A percentile compares a stretch with the other conserved stretches of the same genome.
These are phyloP conservation scores for Otatea glauca DNA, from an alignment of 176 grass and related monocot species.

Conservation along the genomic window DNA sequence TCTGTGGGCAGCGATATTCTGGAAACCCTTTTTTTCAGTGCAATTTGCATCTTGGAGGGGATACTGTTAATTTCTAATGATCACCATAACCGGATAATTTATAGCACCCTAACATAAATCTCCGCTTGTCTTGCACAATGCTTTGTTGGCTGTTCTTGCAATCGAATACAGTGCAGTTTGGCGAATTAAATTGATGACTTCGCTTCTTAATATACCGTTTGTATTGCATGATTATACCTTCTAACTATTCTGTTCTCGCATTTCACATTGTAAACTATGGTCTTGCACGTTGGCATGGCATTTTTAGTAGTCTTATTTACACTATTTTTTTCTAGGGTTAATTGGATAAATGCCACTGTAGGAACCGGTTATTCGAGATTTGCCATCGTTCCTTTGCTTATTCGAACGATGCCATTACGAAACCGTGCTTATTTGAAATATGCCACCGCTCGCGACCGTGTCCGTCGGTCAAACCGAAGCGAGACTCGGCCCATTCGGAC, in stretches of 20 bases:
- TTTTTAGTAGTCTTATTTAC: neutral
- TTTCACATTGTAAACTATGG: neutral
- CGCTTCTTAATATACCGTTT: neutral
- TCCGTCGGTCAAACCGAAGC: too few relatives aligned
- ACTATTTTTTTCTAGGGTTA: neutral
- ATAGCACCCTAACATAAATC: neutral
- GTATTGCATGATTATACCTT: neutral
- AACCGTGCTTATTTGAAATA: too few relatives aligned
- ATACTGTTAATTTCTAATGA: too few relatives aligned
- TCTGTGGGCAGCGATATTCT: too few relatives aligned
- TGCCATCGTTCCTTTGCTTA: too few relatives aligned
- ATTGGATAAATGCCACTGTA: too few relatives aligned
- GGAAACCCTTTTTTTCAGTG: too few relatives aligned
- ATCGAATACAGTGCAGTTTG: neutral
- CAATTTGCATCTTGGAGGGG: too few relatives aligned
- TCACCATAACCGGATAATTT: neutral
- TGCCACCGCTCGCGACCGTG: too few relatives aligned
- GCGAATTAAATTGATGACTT: neutral
- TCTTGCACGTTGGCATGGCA: slow-evolving; percentile 28
- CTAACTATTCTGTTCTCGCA: neutral
- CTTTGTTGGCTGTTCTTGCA: neutral
- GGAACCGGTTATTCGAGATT: too few relatives aligned
- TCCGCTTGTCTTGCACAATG: neutral
- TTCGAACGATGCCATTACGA: too few relatives aligned
- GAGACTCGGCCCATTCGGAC: too few relatives aligned